A percentile compares a stretch with the other conserved stretches of the same genome.
Conservation (phyloP, 75 land plant genomes). For the Pinus albicaulis region DNA sequence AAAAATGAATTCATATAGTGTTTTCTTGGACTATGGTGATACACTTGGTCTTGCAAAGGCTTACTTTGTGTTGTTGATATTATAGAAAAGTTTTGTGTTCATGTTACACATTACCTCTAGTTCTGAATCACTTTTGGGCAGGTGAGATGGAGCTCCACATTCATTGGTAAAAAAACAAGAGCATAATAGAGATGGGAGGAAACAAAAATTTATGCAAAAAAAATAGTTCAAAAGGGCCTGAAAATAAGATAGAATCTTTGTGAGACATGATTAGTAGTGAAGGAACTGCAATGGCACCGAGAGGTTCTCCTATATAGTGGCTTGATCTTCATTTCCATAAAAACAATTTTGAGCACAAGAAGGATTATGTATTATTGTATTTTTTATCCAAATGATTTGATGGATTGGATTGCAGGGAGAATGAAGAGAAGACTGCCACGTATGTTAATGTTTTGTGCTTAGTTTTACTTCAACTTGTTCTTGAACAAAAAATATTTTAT, state of each 20-base stretch:
- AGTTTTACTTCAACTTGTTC: neutral
- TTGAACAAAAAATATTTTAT: neutral
- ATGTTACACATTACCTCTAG: neutral
- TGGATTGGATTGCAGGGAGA: too few relatives aligned
- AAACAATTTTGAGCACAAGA: slow-evolving; percentile 82
- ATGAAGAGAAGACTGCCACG: too few relatives aligned
- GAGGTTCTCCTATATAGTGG: slow-evolving; percentile 72
- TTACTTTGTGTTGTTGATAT: neutral
- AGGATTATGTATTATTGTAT: too few relatives aligned
- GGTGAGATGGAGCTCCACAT: slow-evolving; percentile 71
- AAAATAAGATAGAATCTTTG: slow-evolving; percentile 83
- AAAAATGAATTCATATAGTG: too few relatives aligned
- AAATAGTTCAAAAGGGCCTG: slow-evolving; percentile 46
- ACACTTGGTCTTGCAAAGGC: too few relatives aligned
- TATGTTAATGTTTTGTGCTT: too few relatives aligned
- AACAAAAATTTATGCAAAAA: slow-evolving; percentile 77
- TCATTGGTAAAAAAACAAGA: slow-evolving; percentile 67
- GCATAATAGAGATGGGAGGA: slow-evolving; percentile 38
- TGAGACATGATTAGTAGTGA: slow-evolving; percentile 70
- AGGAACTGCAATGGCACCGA: slow-evolving; percentile 20
- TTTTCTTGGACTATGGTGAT: neutral
- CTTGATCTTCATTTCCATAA: slow-evolving; percentile 99
- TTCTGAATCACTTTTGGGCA: slow-evolving; percentile 10
- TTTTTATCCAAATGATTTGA: too few relatives aligned
- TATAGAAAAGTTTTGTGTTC: neutral